Percentiles rank a stretch among this genome's conserved stretches.
Evolutionary conservation across 169 alveolate genomes (phyloP).

Genomic region (Plasmodium gallinaceum): DNA sequence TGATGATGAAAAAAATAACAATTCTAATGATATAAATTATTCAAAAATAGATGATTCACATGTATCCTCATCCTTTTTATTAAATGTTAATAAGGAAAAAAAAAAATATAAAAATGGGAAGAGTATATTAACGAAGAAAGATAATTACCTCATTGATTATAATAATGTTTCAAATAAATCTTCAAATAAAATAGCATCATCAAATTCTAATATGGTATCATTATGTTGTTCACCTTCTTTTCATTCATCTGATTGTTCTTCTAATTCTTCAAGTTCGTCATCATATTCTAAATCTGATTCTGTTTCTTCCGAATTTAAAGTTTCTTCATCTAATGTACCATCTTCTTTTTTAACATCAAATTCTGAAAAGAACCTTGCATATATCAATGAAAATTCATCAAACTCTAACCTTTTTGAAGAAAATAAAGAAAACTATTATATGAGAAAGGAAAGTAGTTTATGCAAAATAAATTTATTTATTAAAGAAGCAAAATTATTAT

Average conservation of each 20-base stretch:
- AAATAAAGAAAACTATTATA: conserved; percentile 7
- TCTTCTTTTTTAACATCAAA: conserved; percentile 10
- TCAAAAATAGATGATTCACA: conserved; percentile 37
- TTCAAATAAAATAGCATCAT: too few relatives aligned
- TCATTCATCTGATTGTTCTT: not conserved
- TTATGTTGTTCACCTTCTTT: not conserved
- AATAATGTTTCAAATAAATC: too few relatives aligned
- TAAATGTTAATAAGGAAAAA: not conserved
- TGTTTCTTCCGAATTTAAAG: not conserved
- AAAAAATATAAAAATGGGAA: not conserved
- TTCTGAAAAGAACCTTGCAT: not conserved
- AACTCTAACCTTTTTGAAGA: conserved; percentile 14
- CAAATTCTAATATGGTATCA: not conserved
- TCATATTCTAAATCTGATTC: not conserved
- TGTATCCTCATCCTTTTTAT: not conserved
- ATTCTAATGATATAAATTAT: conserved; percentile 3
- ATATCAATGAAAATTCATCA: conserved; percentile 9
- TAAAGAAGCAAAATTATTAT: conserved; percentile 64
- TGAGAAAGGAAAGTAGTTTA: conserved; percentile 19
- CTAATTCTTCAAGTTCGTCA: conserved; percentile 1
- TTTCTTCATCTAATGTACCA: not conserved
- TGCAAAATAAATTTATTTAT: conserved; percentile 50
- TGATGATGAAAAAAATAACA: not conserved
- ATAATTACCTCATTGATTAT: too few relatives aligned
- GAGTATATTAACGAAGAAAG: too few relatives aligned